phyloP scores from a whole-genome alignment of 2,329 filamentous ascomycete genomes.

The Ophioceras dolichostomum region DNA sequence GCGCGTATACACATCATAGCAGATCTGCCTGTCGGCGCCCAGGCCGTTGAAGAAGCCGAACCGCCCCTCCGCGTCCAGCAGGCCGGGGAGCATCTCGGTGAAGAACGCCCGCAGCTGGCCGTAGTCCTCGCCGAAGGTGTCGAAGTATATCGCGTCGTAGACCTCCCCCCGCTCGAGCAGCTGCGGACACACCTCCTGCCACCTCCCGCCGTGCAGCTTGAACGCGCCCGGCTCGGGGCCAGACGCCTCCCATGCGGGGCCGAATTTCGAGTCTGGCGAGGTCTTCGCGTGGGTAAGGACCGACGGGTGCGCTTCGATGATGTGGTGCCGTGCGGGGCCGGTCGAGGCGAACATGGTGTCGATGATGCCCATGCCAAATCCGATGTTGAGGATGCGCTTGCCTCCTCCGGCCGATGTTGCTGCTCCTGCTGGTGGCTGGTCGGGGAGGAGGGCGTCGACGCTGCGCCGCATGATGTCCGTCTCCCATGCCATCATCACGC shows the following conservation, averaged over 20 bases:
- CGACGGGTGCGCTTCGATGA: constrained; percentile 73
- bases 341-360: constrained; percentile 63
- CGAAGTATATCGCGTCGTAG: constrained; percentile 90
- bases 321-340: constrained; percentile 60
- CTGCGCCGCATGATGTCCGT: constrained; percentile 73
- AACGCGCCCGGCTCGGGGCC: constrained; percentile 53
- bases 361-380: constrained; percentile 85
- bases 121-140: constrained; percentile 96
- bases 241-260: constrained; percentile 38
- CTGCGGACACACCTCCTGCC: constrained; percentile 67
- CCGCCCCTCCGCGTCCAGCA: constrained; percentile 59
- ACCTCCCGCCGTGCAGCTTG: constrained; percentile 60
- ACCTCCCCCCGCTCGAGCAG: constrained; percentile 56
- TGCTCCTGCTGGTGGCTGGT: constrained; percentile 9
- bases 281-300: constrained; percentile 48
- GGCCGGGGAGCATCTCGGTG: constrained; percentile 68
- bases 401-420: constrained; percentile 22
- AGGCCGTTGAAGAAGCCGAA: constrained; percentile 89
- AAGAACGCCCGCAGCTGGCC: constrained; percentile 77
- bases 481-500: constrained; percentile 93
- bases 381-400: constrained; percentile 69
- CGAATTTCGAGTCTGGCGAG: constrained; percentile 37
- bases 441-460: constrained; percentile 50
- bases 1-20: constrained; percentile 91
- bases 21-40: constrained; percentile 82